Conservation (phyloP, 1,284 basidiomycete species). For the Coniferiporia sulphurascens region DNA sequence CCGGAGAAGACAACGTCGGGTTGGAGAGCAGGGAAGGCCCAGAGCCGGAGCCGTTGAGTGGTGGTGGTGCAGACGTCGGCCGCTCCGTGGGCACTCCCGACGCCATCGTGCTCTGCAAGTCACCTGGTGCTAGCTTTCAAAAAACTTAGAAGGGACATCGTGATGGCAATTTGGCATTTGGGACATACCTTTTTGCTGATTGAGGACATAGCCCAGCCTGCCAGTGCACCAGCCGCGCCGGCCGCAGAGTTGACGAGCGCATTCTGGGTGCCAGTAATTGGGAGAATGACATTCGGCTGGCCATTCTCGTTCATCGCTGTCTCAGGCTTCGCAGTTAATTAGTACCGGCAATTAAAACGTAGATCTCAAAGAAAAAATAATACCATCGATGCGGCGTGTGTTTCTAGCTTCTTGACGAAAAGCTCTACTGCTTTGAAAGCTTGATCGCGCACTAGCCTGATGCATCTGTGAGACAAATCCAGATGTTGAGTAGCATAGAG, state of each 20-base stretch:
- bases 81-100: slow-evolving; percentile 34
- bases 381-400: slow-evolving; percentile 76
- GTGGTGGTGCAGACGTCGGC: slow-evolving; percentile 33
- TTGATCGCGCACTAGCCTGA: slow-evolving; percentile 85
- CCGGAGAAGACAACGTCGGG: slow-evolving; percentile 19
- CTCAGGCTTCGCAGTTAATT: slow-evolving; percentile 52
- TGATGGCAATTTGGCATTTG: not conserved
- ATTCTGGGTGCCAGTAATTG: slow-evolving; percentile 41
- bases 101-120: slow-evolving; percentile 65
- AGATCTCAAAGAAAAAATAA: slow-evolving; percentile 20
- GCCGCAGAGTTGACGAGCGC: slow-evolving; percentile 80
- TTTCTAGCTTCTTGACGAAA: slow-evolving; percentile 81
- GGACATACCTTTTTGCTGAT: slow-evolving; percentile 65
- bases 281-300: slow-evolving; percentile 26
- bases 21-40: not conserved
- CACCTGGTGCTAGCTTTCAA: slow-evolving; percentile 58
- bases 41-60: slow-evolving; percentile 20
- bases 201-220: slow-evolving; percentile 92
- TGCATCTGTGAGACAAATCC: not conserved
- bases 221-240: slow-evolving; percentile 84
- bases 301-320: slow-evolving; percentile 44
- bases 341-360: too few species aligned
- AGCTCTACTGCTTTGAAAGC: slow-evolving; percentile 89
- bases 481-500: not conserved
- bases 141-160: not conserved